Evolutionary conservation across 495 filamentous ascomycete species (phyloP), one percentile per base, ranked within the genome.

Genomic region (Xylaria castorea): DNA sequence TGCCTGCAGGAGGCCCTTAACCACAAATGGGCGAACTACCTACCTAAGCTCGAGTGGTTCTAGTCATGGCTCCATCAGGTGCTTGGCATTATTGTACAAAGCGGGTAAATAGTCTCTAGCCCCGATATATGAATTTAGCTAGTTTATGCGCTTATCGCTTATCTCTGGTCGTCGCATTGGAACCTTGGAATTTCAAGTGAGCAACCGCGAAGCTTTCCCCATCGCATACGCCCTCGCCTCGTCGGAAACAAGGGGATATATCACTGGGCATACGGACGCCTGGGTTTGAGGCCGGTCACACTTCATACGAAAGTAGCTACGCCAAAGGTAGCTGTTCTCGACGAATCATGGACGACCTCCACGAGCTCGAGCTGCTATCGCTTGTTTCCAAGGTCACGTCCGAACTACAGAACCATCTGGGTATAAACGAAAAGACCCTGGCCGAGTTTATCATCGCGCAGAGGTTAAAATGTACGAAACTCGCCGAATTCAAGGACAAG

Each of bases 371-470:
- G 84, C 86, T 97, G 73, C 89, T 98, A 71, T 97, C 94, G 73
- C 89, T 99, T 70, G 94, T 98, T 73, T 95, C 93, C 58, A 97
- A 95, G 81, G 93, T 99, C 75, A 97, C 94, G 46, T 94, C 91
- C 40, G 96, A 99, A 83, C 85, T 98, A 55, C 91, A 94, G 75
- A 99, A 99, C 82, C 93, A 99, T 83, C 82, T 99, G 67, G 94
- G 95, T 42, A 91, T 98, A 77, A 92, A 86, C 81, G 95, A 99
- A 79, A 97, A 97, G 83, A 97, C 94, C 1, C 85, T 98, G 22
- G 94, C 96, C 64, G 96, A 98, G 81, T 99, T 97, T 80, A 88
- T 98, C 69, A 97, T 99, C 75, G 93, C 91, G 72, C 93, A 97
- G 75, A 93, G 97, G 75, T 78, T 92, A 76, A 89, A 94, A 90